Evolutionary conservation across 2,329 filamentous ascomycete genomes (phyloP).

Genomic region (Monosporascus sp.): DNA sequence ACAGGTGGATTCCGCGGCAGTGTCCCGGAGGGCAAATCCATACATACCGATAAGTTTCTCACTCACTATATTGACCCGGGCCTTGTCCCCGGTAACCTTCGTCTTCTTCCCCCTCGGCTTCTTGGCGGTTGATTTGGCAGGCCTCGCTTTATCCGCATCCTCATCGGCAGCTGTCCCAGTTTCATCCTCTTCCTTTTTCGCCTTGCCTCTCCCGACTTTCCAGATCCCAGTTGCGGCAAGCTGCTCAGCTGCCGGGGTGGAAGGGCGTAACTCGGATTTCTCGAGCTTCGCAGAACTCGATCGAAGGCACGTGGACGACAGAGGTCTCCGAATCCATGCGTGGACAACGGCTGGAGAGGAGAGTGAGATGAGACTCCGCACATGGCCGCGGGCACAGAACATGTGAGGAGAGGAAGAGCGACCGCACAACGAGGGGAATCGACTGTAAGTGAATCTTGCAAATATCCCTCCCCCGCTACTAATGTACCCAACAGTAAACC

Average conservation of each 20-base stretch:
- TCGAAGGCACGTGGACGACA: slow-evolving; percentile 8
- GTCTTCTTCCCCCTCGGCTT: not conserved
- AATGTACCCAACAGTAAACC: too few species aligned
- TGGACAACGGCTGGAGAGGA: not conserved
- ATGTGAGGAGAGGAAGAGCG: slow-evolving; percentile 16
- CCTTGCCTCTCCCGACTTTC: not conserved
- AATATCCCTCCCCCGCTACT: too few species aligned
- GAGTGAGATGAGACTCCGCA: slow-evolving; percentile 12
- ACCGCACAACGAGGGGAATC: too few species aligned
- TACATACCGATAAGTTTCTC: slow-evolving; percentile 45
- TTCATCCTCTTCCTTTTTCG: not conserved
- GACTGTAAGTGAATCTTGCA: too few species aligned
- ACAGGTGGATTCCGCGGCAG: too few species aligned
- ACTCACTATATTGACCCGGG: slow-evolving; percentile 49
- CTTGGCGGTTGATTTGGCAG: not conserved
- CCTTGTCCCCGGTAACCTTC: slow-evolving; percentile 25
- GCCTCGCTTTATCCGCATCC: not conserved
- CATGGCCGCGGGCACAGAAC: slow-evolving; percentile 19
- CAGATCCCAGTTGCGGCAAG: slow-evolving; percentile 16
- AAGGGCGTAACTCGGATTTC: not conserved
- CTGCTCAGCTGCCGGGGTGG: slow-evolving; percentile 14
- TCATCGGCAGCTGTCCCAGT: not conserved
- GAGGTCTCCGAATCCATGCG: not conserved
- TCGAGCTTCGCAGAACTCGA: slow-evolving; percentile 1
- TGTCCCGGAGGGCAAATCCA: not conserved